phyloP scores from a whole-genome alignment of 2,329 filamentous ascomycete genomes.

The Calonectria fujianensis region DNA sequence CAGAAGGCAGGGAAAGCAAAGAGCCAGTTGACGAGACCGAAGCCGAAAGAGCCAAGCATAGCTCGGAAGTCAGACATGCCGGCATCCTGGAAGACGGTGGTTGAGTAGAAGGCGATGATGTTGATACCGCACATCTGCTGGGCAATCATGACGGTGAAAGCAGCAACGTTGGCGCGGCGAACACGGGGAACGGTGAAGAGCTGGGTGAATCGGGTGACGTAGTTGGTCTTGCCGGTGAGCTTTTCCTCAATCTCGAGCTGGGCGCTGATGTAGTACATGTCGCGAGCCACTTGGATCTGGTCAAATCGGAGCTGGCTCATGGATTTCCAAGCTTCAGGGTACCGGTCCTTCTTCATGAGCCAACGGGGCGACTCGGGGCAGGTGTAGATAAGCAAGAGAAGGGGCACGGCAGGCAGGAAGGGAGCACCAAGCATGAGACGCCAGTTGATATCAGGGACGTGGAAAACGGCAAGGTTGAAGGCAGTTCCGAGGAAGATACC shows the following conservation, averaged over 20 bases:
- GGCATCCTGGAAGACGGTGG: conserved; percentile 75
- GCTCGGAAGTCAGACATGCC: conserved; percentile 74
- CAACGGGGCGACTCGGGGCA: conserved; percentile 80
- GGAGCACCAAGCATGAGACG: conserved; percentile 74
- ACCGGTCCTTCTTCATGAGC: conserved; percentile 79
- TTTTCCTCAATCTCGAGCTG: conserved; percentile 65
- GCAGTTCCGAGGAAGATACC: conserved; percentile 67
- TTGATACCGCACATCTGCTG: conserved; percentile 83
- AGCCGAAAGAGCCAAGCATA: conserved; percentile 68
- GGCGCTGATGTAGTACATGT: conserved; percentile 73
- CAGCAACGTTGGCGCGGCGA: conserved; percentile 83
- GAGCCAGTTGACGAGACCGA: conserved; percentile 76
- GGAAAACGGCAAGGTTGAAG: conserved; percentile 59
- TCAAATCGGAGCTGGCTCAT: conserved; percentile 71
- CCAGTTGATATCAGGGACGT: conserved; percentile 58
- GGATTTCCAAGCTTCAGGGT: conserved; percentile 75
- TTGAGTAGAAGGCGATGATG: conserved; percentile 85
- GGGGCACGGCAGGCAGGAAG: conserved; percentile 74
- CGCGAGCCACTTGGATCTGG: conserved; percentile 74
- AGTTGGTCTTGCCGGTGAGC: conserved; percentile 61
- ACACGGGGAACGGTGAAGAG: conserved; percentile 81
- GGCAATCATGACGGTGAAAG: conserved; percentile 87
- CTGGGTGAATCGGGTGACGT: conserved; percentile 72
- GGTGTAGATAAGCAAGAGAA: conserved; percentile 73
- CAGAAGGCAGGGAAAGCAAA: conserved; percentile 81